Conservation (phyloP, 768 basidiomycete species). For the Podaxis carcinomalis region DNA sequence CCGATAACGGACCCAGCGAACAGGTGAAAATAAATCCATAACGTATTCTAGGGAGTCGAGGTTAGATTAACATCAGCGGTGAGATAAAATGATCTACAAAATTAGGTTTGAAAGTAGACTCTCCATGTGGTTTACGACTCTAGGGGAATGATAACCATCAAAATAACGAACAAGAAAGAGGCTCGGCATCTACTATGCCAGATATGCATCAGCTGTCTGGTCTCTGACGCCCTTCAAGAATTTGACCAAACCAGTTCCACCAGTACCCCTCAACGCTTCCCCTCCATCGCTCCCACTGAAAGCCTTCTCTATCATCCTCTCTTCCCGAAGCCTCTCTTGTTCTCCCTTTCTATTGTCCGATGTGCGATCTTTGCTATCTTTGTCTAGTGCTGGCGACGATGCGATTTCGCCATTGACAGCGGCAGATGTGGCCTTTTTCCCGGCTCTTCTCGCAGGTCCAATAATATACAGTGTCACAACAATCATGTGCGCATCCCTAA, state of each 20-base stretch:
- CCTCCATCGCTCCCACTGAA: constrained; percentile 20
- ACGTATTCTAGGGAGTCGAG: neutral
- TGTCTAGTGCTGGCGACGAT: neutral
- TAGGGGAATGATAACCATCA: too few relatives aligned
- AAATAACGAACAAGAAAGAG: neutral
- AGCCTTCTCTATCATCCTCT: constrained; percentile 1
- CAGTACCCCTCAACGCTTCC: constrained; percentile 55
- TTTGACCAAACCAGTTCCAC: constrained; percentile 72
- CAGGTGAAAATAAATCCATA: neutral
- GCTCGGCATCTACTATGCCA: neutral
- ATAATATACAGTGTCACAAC: constrained; percentile 76
- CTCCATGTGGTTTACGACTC: too few relatives aligned
- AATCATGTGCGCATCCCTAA: constrained; percentile 74
- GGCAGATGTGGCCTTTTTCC: constrained; percentile 3
- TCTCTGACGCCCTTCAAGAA: constrained; percentile 74
- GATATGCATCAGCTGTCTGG: constrained; percentile 36
- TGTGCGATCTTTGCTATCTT: neutral
- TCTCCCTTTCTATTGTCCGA: constrained; percentile 17
- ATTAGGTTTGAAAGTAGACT: too few relatives aligned
- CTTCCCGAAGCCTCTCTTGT: neutral
- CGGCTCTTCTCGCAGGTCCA: constrained; percentile 49
- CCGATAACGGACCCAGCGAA: too few relatives aligned
- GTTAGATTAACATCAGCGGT: neutral
- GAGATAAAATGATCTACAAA: neutral
- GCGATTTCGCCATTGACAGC: neutral